Conservation (phyloP, 768 basidiomycete species). For the Paxillus rubicundulus region DNA sequence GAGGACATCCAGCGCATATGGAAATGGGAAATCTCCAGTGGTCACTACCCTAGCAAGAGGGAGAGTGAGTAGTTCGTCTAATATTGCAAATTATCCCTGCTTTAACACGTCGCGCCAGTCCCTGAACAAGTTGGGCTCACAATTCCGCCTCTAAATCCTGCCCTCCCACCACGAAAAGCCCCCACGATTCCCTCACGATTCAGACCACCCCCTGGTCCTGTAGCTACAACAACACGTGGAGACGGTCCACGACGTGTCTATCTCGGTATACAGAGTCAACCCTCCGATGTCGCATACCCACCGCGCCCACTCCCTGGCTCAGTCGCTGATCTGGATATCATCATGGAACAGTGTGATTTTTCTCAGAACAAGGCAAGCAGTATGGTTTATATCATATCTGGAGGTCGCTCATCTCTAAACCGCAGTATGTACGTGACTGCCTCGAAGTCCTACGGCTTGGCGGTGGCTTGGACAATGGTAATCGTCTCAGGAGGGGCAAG, state of each 20-base stretch:
- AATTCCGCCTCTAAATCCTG: constrained; percentile 63
- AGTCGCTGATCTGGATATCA: constrained; percentile 81
- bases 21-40: constrained; percentile 92
- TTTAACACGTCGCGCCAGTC: constrained; percentile 42
- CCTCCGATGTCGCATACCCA: constrained; percentile 74
- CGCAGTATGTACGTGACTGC: constrained; percentile 94
- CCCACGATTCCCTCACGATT: constrained; percentile 47
- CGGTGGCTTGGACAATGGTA: constrained; percentile 81
- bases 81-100: not conserved
- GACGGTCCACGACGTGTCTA: constrained; percentile 78
- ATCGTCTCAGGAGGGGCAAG: constrained; percentile 68
- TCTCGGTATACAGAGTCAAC: constrained; percentile 60
- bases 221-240: constrained; percentile 61
- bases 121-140: constrained; percentile 66
- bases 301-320: constrained; percentile 84
- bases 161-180: constrained; percentile 56
- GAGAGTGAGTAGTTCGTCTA: constrained; percentile 51
- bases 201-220: constrained; percentile 44
- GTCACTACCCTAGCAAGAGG: constrained; percentile 87
- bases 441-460: constrained; percentile 92
- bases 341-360: constrained; percentile 95
- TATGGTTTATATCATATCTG: not conserved
- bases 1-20: constrained; percentile 89
- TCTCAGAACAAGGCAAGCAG: constrained; percentile 62
- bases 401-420: constrained; percentile 10